Conservation (phyloP, 2,329 filamentous ascomycete species). For the Nigrospora oryzae region DNA sequence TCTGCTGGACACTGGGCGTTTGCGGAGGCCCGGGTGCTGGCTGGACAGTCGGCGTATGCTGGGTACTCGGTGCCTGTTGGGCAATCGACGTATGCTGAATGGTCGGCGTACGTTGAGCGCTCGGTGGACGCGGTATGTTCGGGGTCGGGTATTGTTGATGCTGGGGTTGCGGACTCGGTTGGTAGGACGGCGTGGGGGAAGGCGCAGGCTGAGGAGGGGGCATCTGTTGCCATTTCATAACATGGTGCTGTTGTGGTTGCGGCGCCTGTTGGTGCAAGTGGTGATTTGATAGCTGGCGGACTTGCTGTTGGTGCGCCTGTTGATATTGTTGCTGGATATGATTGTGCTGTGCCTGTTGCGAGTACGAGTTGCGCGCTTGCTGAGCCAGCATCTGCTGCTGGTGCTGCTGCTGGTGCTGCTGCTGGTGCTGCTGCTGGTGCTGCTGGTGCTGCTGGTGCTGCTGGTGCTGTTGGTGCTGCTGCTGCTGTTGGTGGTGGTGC, state of each 20-base stretch:
- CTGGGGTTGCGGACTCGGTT: constrained; percentile 37
- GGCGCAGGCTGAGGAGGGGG: constrained; percentile 15
- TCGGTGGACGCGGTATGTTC: too few species aligned
- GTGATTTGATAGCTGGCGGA: constrained; percentile 2
- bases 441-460: constrained; percentile 17
- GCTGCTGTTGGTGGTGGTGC: constrained; percentile 18
- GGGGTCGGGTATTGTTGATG: constrained; percentile 8
- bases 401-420: constrained; percentile 5
- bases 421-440: constrained; percentile 4
- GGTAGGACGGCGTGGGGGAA: constrained; percentile 6
- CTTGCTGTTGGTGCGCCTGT: constrained; percentile 5
- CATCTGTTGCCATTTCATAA: constrained; percentile 17
- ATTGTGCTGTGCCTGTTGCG: constrained; percentile 5
- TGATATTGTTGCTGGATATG: constrained; percentile 7
- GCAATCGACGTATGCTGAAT: constrained; percentile 2
- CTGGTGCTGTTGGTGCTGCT: constrained; percentile 20
- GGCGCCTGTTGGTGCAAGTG: constrained; percentile 1
- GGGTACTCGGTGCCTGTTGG: too few species aligned
- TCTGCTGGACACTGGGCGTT: too few species aligned
- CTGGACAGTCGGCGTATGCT: too few species aligned
- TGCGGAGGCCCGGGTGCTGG: too few species aligned
- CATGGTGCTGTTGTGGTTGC: constrained; percentile 6
- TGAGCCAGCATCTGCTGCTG: neutral
- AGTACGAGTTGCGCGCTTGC: neutral
- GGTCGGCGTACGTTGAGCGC: too few species aligned